phyloP scores from a whole-genome alignment of 1,284 basidiomycete genomes.

The Hortiboletus rubellus region DNA sequence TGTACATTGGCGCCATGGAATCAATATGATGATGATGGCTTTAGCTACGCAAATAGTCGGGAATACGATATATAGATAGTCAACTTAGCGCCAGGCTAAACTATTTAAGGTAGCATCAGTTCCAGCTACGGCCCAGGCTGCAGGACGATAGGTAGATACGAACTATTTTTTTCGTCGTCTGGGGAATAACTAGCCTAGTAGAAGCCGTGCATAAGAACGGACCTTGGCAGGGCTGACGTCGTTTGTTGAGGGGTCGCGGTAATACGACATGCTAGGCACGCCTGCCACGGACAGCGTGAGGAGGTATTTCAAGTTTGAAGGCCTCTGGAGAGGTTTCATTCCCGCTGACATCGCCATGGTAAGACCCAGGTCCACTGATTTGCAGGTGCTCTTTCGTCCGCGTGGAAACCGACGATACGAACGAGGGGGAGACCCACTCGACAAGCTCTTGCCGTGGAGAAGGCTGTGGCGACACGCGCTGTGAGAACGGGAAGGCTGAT shows the following conservation, averaged over 20 bases:
- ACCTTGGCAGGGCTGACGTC: constrained; percentile 6
- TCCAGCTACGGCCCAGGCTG: constrained; percentile 11
- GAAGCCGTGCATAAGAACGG: constrained; percentile 13
- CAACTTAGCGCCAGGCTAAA: constrained; percentile 23
- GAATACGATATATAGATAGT: constrained; percentile 30
- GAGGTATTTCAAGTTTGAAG: constrained; percentile 7
- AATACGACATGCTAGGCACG: constrained; percentile 5
- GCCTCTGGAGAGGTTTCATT: constrained; percentile 26
- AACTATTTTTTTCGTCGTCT: constrained; percentile 5
- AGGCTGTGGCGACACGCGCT: constrained; percentile 34
- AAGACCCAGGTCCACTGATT: constrained; percentile 25
- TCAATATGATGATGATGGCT: not conserved
- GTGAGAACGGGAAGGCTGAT: constrained; percentile 17
- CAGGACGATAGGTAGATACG: constrained; percentile 15
- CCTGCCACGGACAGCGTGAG: constrained; percentile 9
- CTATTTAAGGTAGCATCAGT: constrained; percentile 3
- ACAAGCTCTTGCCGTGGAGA: constrained; percentile 30
- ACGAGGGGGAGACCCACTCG: constrained; percentile 25
- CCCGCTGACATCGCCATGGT: constrained; percentile 32
- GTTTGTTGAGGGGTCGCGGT: constrained; percentile 5
- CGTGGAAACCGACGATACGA: constrained; percentile 16
- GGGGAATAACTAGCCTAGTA: not conserved
- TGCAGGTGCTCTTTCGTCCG: constrained; percentile 19
- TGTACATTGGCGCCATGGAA: constrained; percentile 21
- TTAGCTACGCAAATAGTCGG: constrained; percentile 12